Evolutionary conservation across 148 eudicot species (phyloP).

Genomic region (Drosera capensis): DNA sequence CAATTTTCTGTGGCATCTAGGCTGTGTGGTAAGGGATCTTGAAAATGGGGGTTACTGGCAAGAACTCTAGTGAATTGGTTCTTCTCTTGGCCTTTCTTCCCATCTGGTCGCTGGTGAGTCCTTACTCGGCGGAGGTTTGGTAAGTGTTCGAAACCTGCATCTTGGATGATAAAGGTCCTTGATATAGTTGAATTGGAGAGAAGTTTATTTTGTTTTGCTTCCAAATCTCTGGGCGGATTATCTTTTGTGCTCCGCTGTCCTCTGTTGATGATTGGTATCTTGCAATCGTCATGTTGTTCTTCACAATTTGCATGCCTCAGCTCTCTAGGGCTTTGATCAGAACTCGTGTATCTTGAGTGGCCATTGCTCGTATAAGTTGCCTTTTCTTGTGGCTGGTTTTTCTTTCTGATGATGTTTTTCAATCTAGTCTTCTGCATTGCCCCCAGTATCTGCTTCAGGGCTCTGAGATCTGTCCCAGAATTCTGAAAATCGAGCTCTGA

Average conservation of each 20-base stretch:
- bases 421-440: constrained; percentile 43
- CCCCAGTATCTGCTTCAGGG: constrained; percentile 72
- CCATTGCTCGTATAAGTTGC: constrained; percentile 13
- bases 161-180: constrained; percentile 5
- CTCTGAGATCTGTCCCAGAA: constrained; percentile 83
- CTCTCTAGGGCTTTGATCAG: constrained; percentile 2
- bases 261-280: not conserved
- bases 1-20: constrained; percentile 13
- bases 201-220: constrained; percentile 17
- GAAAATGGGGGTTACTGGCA: constrained; percentile 12
- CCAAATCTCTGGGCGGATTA: constrained; percentile 1
- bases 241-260: not conserved
- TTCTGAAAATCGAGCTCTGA: constrained; percentile 44
- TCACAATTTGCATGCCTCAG: not conserved
- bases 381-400: constrained; percentile 9
- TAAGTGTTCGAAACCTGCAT: constrained; percentile 3
- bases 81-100: constrained; percentile 7
- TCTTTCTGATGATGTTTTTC: constrained; percentile 15
- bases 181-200: constrained; percentile 14
- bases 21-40: constrained; percentile 13
- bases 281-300: not conserved
- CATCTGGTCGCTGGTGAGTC: constrained; percentile 12
- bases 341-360: constrained; percentile 6
- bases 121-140: constrained; percentile 14
- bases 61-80: constrained; percentile 18